These are phyloP conservation scores for Onygenales sp. DNA, from an alignment of 2,329 filamentous ascomycete genomes.

Conservation along the genomic window DNA sequence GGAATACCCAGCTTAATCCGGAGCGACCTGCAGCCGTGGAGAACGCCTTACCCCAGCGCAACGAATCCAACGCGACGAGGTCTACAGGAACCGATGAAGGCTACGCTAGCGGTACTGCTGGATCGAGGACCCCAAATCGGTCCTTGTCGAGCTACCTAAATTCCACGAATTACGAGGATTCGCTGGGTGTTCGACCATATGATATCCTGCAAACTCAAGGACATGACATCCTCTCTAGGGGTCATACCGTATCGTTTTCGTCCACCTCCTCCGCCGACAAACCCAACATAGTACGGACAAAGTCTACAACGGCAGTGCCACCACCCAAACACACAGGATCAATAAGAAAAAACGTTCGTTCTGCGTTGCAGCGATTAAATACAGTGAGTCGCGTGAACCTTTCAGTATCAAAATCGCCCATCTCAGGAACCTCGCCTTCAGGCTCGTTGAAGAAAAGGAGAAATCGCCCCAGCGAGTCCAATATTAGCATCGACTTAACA, in stretches of 20 bases:
- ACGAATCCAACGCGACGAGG: slow-evolving; percentile 10
- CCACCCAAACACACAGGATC: slow-evolving; percentile 1
- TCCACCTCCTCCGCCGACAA: not conserved
- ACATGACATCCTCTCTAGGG: not conserved
- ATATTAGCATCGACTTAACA: slow-evolving; percentile 28
- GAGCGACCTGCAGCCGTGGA: slow-evolving; percentile 2
- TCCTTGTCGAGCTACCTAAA: slow-evolving; percentile 6
- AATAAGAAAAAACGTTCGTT: slow-evolving; percentile 4
- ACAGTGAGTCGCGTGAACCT: slow-evolving; percentile 3
- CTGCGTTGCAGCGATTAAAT: slow-evolving; percentile 5
- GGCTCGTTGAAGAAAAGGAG: slow-evolving; percentile 12
- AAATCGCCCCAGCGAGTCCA: slow-evolving; percentile 17
- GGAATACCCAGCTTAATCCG: slow-evolving; percentile 6
- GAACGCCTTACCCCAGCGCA: slow-evolving; percentile 2
- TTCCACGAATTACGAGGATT: not conserved
- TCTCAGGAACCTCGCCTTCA: slow-evolving; percentile 7
- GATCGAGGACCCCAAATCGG: slow-evolving; percentile 7
- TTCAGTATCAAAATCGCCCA: slow-evolving; percentile 1
- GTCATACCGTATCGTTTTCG: not conserved
- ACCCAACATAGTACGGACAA: not conserved
- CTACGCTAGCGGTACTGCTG: slow-evolving; percentile 16
- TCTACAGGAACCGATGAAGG: slow-evolving; percentile 18
- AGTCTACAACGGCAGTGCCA: not conserved
- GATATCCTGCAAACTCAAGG: not conserved
- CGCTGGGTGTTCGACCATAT: not conserved